Base-by-base conservation (phyloP, 23 red algal species). In the Agarophyton chilense region DNA sequence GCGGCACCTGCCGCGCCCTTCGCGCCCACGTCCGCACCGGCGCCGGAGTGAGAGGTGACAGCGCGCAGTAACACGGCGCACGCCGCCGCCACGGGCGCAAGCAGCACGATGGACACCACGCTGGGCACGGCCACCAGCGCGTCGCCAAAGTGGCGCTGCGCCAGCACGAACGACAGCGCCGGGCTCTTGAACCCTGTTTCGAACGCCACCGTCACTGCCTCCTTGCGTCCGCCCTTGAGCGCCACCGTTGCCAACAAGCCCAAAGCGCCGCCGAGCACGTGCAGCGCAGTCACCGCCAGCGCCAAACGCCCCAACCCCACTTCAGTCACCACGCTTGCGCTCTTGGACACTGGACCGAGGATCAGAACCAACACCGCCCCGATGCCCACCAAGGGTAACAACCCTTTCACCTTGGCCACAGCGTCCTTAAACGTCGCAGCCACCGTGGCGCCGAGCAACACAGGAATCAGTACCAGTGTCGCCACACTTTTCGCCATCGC, bases 161-260 rank as follows among this genome's bases (percentile, higher is more conserved):
- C 92, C 46, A 94, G 53, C 0, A 94, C 81, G 50, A 79, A 94
- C 29, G 81, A 79, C 2, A 94, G 58, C 68, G 83, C 92, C 38
- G 81, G 80, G 64, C 84, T 89, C 42, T 94, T 94, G 55, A 94
- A 87, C 33, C 92, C 77, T 10, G 92, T 86, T 72, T 94, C 92
- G 35, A 94, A 82, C 34, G 82, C 84, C 1, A 76, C 44, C n/a
- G 92, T 94, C 22, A 83, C 52, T 16, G 74, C 62, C 10, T 87
- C 83, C 39, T 67, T 82, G 33, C 74, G 54, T 21, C 41, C 43
- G 36, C 67, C 84, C 18, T 50, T 28, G 31, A 66, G 31, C 10
- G 55, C 75, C 39, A 60, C 17, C 19, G 40, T 64, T 10, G 56
- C 52, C 24, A 72, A 22, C 12, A 64, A 91, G 22, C 87, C 87